A percentile compares a stretch with the other conserved stretches of the same genome.
These are phyloP conservation scores for Lepiota subincarnata DNA, from an alignment of 768 basidiomycete species.

Conservation along the genomic window DNA sequence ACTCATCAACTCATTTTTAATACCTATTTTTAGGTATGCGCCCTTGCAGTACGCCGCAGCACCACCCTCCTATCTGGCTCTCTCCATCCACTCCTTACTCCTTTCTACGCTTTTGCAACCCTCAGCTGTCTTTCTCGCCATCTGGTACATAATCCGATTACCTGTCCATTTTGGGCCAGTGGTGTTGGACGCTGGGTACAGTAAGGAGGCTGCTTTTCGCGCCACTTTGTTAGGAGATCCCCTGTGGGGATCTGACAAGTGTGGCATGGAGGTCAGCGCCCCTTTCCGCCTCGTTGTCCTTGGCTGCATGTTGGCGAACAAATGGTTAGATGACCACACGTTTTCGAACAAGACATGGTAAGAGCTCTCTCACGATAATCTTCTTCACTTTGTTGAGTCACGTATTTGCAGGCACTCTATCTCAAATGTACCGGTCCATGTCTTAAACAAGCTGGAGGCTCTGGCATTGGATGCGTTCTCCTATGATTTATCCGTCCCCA, in stretches of 20 bases:
- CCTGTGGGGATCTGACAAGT: conserved; percentile 37
- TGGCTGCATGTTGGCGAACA: conserved; percentile 84
- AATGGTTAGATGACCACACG: conserved; percentile 86
- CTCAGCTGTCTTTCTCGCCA: conserved; percentile 69
- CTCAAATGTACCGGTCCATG: conserved; percentile 67
- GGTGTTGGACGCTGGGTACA: conserved; percentile 45
- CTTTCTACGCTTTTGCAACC: conserved; percentile 80
- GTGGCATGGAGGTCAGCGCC: conserved; percentile 51
- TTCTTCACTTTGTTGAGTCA: conserved; percentile 8
- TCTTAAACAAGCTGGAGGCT: conserved; percentile 68
- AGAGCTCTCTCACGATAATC: conserved; percentile 19
- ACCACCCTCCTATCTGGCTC: conserved; percentile 52
- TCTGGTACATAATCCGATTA: conserved; percentile 80
- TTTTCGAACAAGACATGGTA: conserved; percentile 90
- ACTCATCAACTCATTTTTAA: conserved; percentile 5
- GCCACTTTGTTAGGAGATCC: conserved; percentile 55
- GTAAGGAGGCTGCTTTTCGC: conserved; percentile 63
- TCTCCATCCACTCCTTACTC: conserved; percentile 66
- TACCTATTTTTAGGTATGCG: conserved; percentile 12
- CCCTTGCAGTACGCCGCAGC: conserved; percentile 33
- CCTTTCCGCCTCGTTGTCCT: conserved; percentile 74
- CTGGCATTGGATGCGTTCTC: conserved; percentile 66
- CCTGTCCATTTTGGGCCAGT: conserved; percentile 63
- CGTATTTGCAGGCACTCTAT: conserved; percentile 63
- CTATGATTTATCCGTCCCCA: conserved; percentile 66